Evolutionary conservation across 2,329 filamentous ascomycete genomes (phyloP).

Genomic region (Sclerotinia trifoliorum): DNA sequence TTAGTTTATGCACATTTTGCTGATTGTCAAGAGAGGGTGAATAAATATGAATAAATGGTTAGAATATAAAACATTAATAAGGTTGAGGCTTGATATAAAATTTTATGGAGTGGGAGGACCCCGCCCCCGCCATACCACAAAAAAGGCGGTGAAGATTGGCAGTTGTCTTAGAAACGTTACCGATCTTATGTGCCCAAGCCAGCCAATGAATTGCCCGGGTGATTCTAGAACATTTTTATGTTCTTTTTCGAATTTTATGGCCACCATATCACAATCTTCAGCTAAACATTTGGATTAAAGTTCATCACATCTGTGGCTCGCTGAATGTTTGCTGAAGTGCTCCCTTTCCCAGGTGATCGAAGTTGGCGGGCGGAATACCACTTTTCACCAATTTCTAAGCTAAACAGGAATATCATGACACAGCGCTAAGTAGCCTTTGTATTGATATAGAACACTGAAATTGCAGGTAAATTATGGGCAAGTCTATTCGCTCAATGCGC

Average conservation of each 20-base stretch:
- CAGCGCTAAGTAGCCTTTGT: constrained; percentile 2
- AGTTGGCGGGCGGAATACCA: too few species aligned
- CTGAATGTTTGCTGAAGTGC: too few species aligned
- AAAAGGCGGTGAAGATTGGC: constrained; percentile 7
- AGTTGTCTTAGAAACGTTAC: background rate
- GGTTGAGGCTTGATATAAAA: constrained; percentile 3
- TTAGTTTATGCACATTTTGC: background rate
- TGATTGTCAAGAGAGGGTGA: background rate
- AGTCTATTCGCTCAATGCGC: background rate
- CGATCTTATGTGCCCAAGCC: too few species aligned
- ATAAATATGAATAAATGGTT: background rate
- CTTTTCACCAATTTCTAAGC: too few species aligned
- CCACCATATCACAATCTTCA: background rate
- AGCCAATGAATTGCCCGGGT: too few species aligned
- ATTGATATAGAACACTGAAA: background rate
- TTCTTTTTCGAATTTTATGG: background rate
- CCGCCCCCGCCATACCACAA: constrained; percentile 12
- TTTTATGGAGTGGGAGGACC: background rate
- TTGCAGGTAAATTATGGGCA: background rate
- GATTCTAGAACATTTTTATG: background rate
- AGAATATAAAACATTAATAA: background rate
- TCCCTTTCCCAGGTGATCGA: too few species aligned
- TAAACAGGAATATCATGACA: background rate
- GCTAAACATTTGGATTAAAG: background rate
- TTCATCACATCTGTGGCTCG: background rate